phyloP scores from a whole-genome alignment of 1,284 basidiomycete species.

The Cryptococcus sp. region DNA sequence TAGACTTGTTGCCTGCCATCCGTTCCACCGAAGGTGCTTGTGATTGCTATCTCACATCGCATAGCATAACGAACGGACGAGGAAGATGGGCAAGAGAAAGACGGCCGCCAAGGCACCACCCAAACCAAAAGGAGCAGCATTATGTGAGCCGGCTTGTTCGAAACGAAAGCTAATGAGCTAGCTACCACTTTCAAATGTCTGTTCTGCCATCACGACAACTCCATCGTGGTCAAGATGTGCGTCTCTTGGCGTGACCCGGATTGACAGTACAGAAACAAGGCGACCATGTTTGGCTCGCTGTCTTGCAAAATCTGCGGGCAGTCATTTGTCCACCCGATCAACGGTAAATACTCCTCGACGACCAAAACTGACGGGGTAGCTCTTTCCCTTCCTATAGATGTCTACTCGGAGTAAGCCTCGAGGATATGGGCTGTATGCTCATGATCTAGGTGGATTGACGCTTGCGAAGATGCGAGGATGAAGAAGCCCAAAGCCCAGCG shows the following conservation, averaged over 20 bases:
- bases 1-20: too few relatives aligned
- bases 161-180: constrained; percentile 11
- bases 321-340: constrained; percentile 34
- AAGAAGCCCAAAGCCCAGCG: constrained; percentile 32
- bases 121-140: constrained; percentile 31
- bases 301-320: constrained; percentile 43
- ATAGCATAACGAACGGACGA: background rate
- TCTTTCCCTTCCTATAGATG: constrained; percentile 40
- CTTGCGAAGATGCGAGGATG: constrained; percentile 38
- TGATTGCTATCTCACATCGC: too few relatives aligned
- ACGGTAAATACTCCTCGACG: constrained; percentile 18
- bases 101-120: constrained; percentile 39
- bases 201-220: constrained; percentile 45
- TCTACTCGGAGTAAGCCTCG: constrained; percentile 44
- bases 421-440: too few relatives aligned
- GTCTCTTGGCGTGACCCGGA: background rate
- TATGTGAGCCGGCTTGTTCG: constrained; percentile 20
- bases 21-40: too few relatives aligned
- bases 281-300: constrained; percentile 35
- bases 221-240: constrained; percentile 39
- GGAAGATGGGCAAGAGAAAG: constrained; percentile 45
- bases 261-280: constrained; percentile 28
- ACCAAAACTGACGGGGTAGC: constrained; percentile 18
- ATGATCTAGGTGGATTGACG: constrained; percentile 41
- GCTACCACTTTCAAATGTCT: constrained; percentile 46